These are phyloP conservation scores for Macrolepiota albuminosa DNA, from an alignment of 768 basidiomycete species.

Conservation along the genomic window DNA sequence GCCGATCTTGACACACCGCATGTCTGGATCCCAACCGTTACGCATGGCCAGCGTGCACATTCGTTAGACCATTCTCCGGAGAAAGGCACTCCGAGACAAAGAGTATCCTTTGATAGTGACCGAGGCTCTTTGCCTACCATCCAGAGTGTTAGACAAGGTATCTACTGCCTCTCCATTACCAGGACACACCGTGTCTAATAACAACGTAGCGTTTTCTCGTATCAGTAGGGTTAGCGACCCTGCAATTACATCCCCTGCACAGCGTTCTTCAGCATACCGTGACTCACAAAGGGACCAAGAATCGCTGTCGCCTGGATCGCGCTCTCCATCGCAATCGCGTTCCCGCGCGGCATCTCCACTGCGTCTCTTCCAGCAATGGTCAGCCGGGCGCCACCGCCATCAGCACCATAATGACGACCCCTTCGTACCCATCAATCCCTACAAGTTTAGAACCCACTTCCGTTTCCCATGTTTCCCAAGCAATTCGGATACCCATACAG, in stretches of 20 bases:
- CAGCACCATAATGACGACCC: constrained; percentile 44
- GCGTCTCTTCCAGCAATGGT: constrained; percentile 51
- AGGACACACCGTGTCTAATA: neutral
- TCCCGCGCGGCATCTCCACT: constrained; percentile 46
- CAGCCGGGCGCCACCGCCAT: constrained; percentile 41
- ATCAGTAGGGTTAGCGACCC: constrained; percentile 30
- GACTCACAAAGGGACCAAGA: constrained; percentile 20
- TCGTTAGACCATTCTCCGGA: constrained; percentile 34
- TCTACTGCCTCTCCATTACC: neutral
- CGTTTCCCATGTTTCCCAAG: constrained; percentile 10
- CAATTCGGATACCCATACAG: constrained; percentile 2
- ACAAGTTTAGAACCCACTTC: constrained; percentile 27
- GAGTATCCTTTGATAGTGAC: constrained; percentile 55
- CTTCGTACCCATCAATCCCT: constrained; percentile 55
- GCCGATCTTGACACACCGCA: constrained; percentile 21
- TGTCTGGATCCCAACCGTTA: constrained; percentile 14
- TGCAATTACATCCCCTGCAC: constrained; percentile 27
- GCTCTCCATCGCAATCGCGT: constrained; percentile 45
- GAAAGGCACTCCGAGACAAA: constrained; percentile 43
- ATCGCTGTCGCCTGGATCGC: constrained; percentile 27
- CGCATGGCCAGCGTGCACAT: constrained; percentile 16
- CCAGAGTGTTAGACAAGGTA: constrained; percentile 37
- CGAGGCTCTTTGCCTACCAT: constrained; percentile 33
- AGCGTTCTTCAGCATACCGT: constrained; percentile 22
- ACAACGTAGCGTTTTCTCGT: constrained; percentile 25